Evolutionary conservation across 1,139 yeast species (phyloP).

Genomic region (Yamadazyma taylorii): DNA sequence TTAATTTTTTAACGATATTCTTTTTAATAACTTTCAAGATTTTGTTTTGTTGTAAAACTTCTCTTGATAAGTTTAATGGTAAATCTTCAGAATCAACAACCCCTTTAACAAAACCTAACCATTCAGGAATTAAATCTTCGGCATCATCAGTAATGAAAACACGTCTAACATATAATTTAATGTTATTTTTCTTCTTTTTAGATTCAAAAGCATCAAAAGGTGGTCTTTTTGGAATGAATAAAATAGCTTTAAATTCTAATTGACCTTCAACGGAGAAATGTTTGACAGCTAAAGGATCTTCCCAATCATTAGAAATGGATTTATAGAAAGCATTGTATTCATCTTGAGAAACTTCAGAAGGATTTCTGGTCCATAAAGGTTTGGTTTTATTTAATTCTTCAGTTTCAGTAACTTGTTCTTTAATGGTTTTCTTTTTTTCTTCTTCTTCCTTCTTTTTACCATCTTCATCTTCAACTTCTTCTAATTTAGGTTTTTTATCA

Average conservation of each 20-base stretch:
- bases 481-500: slow-evolving; percentile 61
- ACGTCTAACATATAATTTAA: slow-evolving; percentile 98
- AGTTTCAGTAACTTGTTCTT: slow-evolving; percentile 82
- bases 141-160: slow-evolving; percentile 99
- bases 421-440: slow-evolving; percentile 71
- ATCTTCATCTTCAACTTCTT: slow-evolving; percentile 67
- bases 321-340: slow-evolving; percentile 99
- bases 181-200: slow-evolving; percentile 99
- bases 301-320: slow-evolving; percentile 99
- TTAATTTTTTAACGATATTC: slow-evolving; percentile 98
- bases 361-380: slow-evolving; percentile 99
- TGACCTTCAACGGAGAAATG: slow-evolving; percentile 99
- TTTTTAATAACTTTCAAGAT: slow-evolving; percentile 98
- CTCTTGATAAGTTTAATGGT: slow-evolving; percentile 99
- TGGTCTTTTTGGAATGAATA: slow-evolving; percentile 98
- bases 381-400: slow-evolving; percentile 99
- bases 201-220: slow-evolving; percentile 97
- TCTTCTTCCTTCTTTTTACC: slow-evolving; percentile 73
- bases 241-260: slow-evolving; percentile 97
- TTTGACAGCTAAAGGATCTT: slow-evolving; percentile 99
- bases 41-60: slow-evolving; percentile 99
- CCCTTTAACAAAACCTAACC: slow-evolving; percentile 98
- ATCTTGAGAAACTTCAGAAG: slow-evolving; percentile 95
- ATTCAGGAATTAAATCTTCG: slow-evolving; percentile 98
- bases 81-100: slow-evolving; percentile 99